Evolutionary conservation across 371 early-diverging fungal species (phyloP).

Genomic region (Mortierella sp.): DNA sequence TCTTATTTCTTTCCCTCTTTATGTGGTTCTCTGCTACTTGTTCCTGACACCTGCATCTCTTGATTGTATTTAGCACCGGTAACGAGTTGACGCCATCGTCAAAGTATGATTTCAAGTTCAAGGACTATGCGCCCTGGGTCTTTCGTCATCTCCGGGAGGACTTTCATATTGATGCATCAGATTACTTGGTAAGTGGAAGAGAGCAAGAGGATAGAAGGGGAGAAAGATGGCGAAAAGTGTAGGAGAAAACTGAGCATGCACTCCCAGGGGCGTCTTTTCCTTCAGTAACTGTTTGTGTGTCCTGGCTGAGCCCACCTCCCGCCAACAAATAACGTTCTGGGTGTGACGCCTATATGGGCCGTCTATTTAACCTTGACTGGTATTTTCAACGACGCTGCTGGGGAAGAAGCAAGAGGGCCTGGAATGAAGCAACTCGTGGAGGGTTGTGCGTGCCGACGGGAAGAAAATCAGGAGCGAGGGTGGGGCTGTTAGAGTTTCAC

Average conservation of each 20-base stretch:
- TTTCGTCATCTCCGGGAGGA: slow-evolving; percentile 90
- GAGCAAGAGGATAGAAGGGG: neutral
- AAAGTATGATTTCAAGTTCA: slow-evolving; percentile 98
- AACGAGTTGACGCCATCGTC: slow-evolving; percentile 94
- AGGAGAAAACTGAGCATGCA: neutral
- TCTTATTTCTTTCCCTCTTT: neutral
- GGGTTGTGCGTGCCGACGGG: neutral
- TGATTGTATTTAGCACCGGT: slow-evolving; percentile 73
- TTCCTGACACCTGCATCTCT: neutral
- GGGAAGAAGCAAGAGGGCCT: neutral
- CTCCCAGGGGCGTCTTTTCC: neutral
- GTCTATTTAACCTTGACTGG: slow-evolving; percentile 6
- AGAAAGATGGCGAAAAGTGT: neutral
- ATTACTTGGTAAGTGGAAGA: slow-evolving; percentile 85
- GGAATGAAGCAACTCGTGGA: slow-evolving; percentile 1
- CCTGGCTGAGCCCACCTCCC: slow-evolving; percentile 9
- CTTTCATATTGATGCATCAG: slow-evolving; percentile 92
- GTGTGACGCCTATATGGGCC: neutral
- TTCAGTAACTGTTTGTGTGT: neutral
- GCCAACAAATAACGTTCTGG: neutral
- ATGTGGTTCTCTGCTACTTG: neutral
- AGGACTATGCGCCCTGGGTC: slow-evolving; percentile 99
- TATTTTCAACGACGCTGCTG: neutral
- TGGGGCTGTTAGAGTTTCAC: neutral
- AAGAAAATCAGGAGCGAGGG: neutral